Base-by-base conservation (phyloP, 352 stramenopile genomes). In the Phytophthora pinifolia region DNA sequence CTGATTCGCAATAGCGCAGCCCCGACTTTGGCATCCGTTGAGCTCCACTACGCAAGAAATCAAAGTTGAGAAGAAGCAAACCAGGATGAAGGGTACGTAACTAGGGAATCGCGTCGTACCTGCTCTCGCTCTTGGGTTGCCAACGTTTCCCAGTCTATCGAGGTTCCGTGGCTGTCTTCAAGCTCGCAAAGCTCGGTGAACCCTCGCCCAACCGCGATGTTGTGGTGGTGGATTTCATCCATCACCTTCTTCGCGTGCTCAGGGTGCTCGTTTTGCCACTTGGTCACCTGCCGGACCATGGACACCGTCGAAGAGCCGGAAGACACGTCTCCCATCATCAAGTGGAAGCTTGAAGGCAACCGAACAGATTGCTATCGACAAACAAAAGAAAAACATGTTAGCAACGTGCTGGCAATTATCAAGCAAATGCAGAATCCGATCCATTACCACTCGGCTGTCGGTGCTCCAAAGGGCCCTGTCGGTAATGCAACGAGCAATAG, bases 271-370 rank as follows among this genome's bases (percentile, higher is more conserved):
- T 68, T 49, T 64, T 79, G 66, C 79, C 65, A 76, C 31, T 60
- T 63, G n/a, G 69, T 50, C 18, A 98, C 76, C 51, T 91, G 65
- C 6, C 70, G 76, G 36, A 90, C 84, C 84, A 94, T 91, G 2
- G 84, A 94, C 22, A 94, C 84, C 4, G 84, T 92, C 2, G 79
- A 89, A 2, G 91, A 98, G 35, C 96, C 96, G 13, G 93, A 96
- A 14, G 86, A 96, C 10, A 99, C 90, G 68, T 99, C 96, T 27
- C 95, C 96, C 83, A 99, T 97, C 35, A 98, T 64, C 51, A 98
- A 66, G 49, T 96, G 72, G 18, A 98, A 79, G 27, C 72, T 73
- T 18, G 64, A 45, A 34, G 94, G 92, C 12, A 94, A 38, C 33
- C 38, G 52, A 46, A 92, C 86, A 4, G 65, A 60, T 63, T 67